phyloP scores from a whole-genome alignment of 2,329 filamentous ascomycete species.

The Meredithiella fracta region DNA sequence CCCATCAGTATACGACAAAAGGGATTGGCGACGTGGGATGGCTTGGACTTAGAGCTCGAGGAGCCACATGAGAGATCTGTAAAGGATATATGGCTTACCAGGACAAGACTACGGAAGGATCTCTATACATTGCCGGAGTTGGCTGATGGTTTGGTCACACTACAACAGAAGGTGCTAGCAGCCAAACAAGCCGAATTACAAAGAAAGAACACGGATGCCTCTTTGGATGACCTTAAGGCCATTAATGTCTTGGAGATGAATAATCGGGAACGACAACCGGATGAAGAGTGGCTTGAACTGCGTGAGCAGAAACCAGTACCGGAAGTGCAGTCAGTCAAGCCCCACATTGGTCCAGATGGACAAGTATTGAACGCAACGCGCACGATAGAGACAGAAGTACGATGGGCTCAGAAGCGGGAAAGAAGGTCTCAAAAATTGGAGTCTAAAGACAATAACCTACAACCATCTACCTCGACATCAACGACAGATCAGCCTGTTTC shows the following conservation, averaged over 20 bases:
- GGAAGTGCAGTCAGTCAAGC: not conserved
- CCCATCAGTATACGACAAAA: constrained; percentile 24
- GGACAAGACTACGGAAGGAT: not conserved
- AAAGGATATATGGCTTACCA: constrained; percentile 3
- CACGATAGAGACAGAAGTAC: not conserved
- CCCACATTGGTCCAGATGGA: not conserved
- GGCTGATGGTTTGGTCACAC: not conserved
- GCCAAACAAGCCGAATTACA: not conserved
- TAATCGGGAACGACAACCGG: not conserved
- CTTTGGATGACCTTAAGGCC: not conserved
- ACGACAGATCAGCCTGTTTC: not conserved
- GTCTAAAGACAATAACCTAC: not conserved
- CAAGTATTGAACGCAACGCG: not conserved
- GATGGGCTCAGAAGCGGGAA: not conserved
- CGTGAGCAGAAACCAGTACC: not conserved
- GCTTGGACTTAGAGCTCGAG: constrained; percentile 17
- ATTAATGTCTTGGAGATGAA: not conserved
- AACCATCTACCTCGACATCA: not conserved
- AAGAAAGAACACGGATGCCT: not conserved
- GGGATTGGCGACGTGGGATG: constrained; percentile 30
- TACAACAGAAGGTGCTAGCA: not conserved
- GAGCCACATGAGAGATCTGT: constrained; percentile 7
- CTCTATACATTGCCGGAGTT: constrained; percentile 1
- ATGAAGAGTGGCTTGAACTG: not conserved
- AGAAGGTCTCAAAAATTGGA: not conserved